Evolutionary conservation across 495 filamentous ascomycete genomes (phyloP), one percentile per base, ranked within the genome.

Genomic region (Aspergillus nidulans): DNA sequence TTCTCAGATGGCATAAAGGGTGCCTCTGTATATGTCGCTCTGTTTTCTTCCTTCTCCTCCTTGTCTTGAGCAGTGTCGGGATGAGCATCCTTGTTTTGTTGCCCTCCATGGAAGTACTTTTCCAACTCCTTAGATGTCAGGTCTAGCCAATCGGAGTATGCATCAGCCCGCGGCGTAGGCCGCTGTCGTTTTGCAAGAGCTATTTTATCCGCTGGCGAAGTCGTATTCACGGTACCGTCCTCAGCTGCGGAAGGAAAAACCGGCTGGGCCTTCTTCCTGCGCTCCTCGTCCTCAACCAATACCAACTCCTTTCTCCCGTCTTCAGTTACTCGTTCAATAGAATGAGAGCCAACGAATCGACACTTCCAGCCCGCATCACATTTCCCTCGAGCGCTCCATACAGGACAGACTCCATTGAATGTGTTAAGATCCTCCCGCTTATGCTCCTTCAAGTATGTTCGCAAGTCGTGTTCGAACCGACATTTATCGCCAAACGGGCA

Each of bases 1-100:
- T 98, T 98, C 71, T 98, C 94, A 0, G 92, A 96, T 0, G 92
- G 85, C 59, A 86, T 80, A 57, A 96, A 84, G 0, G 95, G 92
- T 21, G 91, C 87, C 54, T 96, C 90, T 15, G 79, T 79, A 65
- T 86, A 97, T 42, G 75, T 78, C 15, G 95, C 94, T 50, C 88
- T 77, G 59, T 88, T 84, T 15, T 95, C 90, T 58, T 85, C 79
- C 39, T 56, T 63, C 25, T 71, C 65, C 39, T 34, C 43, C 26
- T 60, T 50, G 18, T 57, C 61, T 20, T 77, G 75, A 28, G 66
- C 60, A 38, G 80, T 46, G 46, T 68, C 62, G 15, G 32, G 20
- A 10, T 54, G 59, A 20, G 58, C 58, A 3, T 52, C 52, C 10
- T 45, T 55, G 9, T 47, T 58, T 9, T 56, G 52, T 2, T 69